Evolutionary conservation across 2,329 filamentous ascomycete species (phyloP), one percentile per base, ranked within the genome.

Genomic region (Hypoxylon sp.): DNA sequence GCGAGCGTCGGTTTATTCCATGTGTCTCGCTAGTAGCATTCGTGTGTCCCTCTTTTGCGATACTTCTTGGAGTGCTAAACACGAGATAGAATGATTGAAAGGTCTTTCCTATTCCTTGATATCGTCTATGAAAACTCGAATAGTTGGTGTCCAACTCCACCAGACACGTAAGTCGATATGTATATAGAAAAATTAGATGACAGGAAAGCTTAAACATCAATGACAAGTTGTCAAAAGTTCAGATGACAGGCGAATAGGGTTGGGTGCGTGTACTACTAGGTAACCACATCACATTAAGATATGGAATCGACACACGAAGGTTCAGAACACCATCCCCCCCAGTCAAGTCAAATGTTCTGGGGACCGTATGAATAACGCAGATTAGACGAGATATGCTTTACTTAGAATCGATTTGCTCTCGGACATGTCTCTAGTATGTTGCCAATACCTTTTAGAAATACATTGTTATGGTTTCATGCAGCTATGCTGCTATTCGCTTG

Each of bases 201-300:
- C 27, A 47, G 21, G 10, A 31, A 53, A 50, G 53, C 31, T 61
- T 57, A 61, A 61, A 64, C 65, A 64, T 68, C 51, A 27, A 51
- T 57, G 65, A 50, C 54, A 53, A 51, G 54, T 27, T 52, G 63
- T 64, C 55, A 67, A 46, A 58, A 60, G 29, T 67, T 54, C 31
- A n/a, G 63, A 64, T 55, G 59, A 47, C 55, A 67, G 53, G 35
- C 61, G n/a, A 54, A 61, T 67, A 65, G 42, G 35, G 59, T 69
- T 67, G 48, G 19, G 32, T 53, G 39, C 39, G 59, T 50, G n/a
- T 62, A 55, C 35, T 35, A 50, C 60, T 47, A 51, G 60, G 50
- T 11, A 54, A 27, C 48, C 29, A 60, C 58, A 62, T 62, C 13
- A 62, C 59, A 48, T 37, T 47, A 17, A 39, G 58, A 46, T 24